Base-by-base conservation (phyloP, 768 basidiomycete species). In the Heimioporus sp. region DNA sequence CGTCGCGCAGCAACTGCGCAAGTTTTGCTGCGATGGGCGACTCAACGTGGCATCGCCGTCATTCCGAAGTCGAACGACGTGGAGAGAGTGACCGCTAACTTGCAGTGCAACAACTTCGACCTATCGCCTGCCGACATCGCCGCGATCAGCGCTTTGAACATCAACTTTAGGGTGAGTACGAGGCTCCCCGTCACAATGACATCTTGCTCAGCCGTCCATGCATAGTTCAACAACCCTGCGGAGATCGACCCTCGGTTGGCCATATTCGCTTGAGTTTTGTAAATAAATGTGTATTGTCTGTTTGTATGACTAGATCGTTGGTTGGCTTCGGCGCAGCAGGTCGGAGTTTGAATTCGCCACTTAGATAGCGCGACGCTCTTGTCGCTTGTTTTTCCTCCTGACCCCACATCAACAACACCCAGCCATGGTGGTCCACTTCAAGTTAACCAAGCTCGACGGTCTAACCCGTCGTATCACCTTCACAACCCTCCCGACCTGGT, bases 21-120 rank as follows among this genome's bases (percentile, higher is more conserved):
- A 66, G 80, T 91, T 20, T 70, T 91, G 36, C 77, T 92, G 48
- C 79, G 87, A 57, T 92, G 90, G 90, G 81, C 87, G 2, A 86
- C 85, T 13, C 86, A 90, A 61, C 82, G 81, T 35, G 83, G 80
- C 10, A 76, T 90, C 53, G 83, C 84, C 32, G 83, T 91, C 41
- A 80, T 92, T 54, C 90, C 90, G 42, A 92, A 92, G 75, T 80
- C 77, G 45, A 82, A 81, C 64, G 59, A 73, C 56, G 46, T 55
- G 4, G 53, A 63, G 9, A 74, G 78, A 46, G 58, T 78, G 51
- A 58, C 61, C 17, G 59, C 72, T 56, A 82, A 82, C 72, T 58
- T 86, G 57, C 62, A 76, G 39, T 73, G 73, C 62, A 65, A 70
- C 53, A 64, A 64, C 32, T 78, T 79, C 55, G 68, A 82, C 56